Evolutionary conservation across 371 early-diverging fungal genomes (phyloP), one percentile per base, ranked within the genome.

Genomic region (Mortierella sp.): DNA sequence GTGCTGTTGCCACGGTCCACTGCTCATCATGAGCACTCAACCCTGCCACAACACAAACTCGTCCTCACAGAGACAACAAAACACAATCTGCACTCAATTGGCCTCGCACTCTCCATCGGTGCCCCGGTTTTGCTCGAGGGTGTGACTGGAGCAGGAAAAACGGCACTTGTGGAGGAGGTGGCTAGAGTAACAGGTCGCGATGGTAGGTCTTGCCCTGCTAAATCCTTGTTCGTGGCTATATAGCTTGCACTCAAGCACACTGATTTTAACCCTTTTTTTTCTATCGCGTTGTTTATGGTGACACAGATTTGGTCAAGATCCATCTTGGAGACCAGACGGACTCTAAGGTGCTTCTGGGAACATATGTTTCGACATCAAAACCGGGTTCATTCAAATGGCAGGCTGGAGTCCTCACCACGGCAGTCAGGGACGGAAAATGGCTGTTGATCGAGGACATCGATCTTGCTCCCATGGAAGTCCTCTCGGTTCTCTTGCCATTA

Each of bases 321-420:
- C 99, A 99, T 80, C 85, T 99, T 64, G 99, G 99, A 50, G 99
- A 99, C 87, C 97, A 97, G 79, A 98, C 99, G 2, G 99, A 99
- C 72, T 91, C 95, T 44, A 96, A 98, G 75, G 94, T 96, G 21
- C 86, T 99, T 37, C 81, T 99, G 34, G 99, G 99, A 51, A 97
- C 94, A 43, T 99, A 99, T 81, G 93, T 97, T 9, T 91, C 95
- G 17, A 94, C 97, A n/a, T 87, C 93, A 14, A 89, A 89, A 23
- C 97, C 98, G 21, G 97, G 97, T 51, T 85, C 89, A 12, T 99
- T 99, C 80, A 86, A 89, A 26, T 99, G 99, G 97, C 96, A 95
- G 67, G 90, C 95, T 12, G 99, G 99, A 57, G 90, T 99, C 14
- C 87, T 99, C 47, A 94, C 99, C 2, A 91, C 90, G 8, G 99